Conservation (phyloP, 2,329 filamentous ascomycete genomes). For the Salinomyces thailandicus region DNA sequence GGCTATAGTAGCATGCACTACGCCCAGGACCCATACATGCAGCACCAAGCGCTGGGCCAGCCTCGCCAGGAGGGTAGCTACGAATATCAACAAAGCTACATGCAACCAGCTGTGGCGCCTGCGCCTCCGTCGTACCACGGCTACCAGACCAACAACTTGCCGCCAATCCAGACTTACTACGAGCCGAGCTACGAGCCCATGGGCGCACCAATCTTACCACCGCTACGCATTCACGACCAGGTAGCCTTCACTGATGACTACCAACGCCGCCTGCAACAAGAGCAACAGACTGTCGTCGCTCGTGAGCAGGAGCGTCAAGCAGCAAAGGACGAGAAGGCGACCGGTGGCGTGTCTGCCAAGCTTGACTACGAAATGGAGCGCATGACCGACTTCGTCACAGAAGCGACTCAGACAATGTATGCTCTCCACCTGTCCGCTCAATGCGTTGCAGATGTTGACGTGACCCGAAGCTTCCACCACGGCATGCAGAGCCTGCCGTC, state of each 20-base stretch:
- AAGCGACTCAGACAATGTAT: slow-evolving; percentile 72
- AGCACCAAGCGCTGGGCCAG: slow-evolving; percentile 26
- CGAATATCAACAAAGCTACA: slow-evolving; percentile 39
- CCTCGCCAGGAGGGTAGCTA: slow-evolving; percentile 33
- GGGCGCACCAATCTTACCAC: slow-evolving; percentile 37
- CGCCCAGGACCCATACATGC: slow-evolving; percentile 34
- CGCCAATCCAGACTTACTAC: slow-evolving; percentile 30
- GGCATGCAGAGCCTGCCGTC: slow-evolving; percentile 54
- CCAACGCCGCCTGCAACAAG: slow-evolving; percentile 28
- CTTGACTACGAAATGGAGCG: slow-evolving; percentile 94
- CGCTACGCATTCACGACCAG: slow-evolving; percentile 34
- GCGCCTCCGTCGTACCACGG: slow-evolving; percentile 21
- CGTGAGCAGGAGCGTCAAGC: slow-evolving; percentile 29
- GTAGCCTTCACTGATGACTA: slow-evolving; percentile 30
- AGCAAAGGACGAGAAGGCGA: slow-evolving; percentile 54
- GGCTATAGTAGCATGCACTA: slow-evolving; percentile 33
- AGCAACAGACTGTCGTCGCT: slow-evolving; percentile 25
- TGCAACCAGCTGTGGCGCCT: slow-evolving; percentile 27
- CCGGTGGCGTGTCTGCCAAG: slow-evolving; percentile 81
- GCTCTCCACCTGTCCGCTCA: slow-evolving; percentile 45
- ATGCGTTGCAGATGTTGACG: slow-evolving; percentile 52
- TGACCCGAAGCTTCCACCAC: slow-evolving; percentile 52
- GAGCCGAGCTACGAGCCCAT: slow-evolving; percentile 32
- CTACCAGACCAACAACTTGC: slow-evolving; percentile 23
- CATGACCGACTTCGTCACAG: slow-evolving; percentile 90